Evolutionary conservation across 306 rosid species (phyloP).

Genomic region (Styphnolobium japonicum): DNA sequence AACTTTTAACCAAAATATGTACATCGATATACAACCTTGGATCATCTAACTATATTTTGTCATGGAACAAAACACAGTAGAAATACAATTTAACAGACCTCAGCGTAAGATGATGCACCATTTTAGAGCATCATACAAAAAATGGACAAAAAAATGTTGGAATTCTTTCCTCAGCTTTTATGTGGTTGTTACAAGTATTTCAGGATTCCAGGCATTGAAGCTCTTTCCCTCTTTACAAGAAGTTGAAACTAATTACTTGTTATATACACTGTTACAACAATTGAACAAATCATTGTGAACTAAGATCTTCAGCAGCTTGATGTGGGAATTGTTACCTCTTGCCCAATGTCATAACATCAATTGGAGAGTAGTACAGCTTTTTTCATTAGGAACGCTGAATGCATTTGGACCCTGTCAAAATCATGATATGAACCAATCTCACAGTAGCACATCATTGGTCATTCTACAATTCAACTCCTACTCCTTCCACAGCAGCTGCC

Average conservation of each 20-base stretch:
- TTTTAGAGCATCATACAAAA: conserved; percentile 47
- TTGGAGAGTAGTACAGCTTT: conserved; percentile 4
- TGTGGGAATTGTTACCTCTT: conserved; percentile 28
- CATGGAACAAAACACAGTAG: background rate
- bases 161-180: conserved; percentile 29
- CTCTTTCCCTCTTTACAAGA: conserved; percentile 59
- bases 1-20: background rate
- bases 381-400: background rate
- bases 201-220: conserved; percentile 40
- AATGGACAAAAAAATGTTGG: conserved; percentile 31
- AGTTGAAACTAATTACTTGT: conserved; percentile 50
- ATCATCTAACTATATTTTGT: conserved; percentile 12
- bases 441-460: conserved; percentile 28
- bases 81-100: conserved; percentile 21
- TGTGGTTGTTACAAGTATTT: conserved; percentile 40
- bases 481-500: conserved; percentile 85
- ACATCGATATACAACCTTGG: background rate
- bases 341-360: conserved; percentile 24
- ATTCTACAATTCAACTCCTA: conserved; percentile 44
- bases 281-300: conserved; percentile 35
- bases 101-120: conserved; percentile 39
- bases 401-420: conserved; percentile 15
- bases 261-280: conserved; percentile 63
- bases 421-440: conserved; percentile 8
- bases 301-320: conserved; percentile 26